Conservation (phyloP, 1,284 basidiomycete species). For the Agaricales sp. region DNA sequence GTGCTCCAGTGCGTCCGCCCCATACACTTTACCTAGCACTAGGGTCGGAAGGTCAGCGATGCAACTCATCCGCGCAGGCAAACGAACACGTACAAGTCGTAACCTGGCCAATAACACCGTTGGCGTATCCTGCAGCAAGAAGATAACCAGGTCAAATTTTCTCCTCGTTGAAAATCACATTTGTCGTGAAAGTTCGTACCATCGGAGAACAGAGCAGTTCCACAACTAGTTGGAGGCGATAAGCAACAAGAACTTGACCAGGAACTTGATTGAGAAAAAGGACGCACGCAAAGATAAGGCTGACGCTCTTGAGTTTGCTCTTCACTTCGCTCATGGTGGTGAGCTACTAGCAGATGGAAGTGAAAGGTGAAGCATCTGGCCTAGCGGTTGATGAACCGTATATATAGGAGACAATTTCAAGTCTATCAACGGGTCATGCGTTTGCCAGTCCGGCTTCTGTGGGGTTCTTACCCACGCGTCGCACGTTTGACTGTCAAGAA, state of each 20-base stretch:
- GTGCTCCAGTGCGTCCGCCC: slow-evolving; percentile 31
- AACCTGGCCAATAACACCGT: slow-evolving; percentile 71
- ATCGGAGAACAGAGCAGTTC: slow-evolving; percentile 82
- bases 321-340: neutral
- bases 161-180: slow-evolving; percentile 1
- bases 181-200: slow-evolving; percentile 32
- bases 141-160: no score
- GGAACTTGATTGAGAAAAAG: neutral
- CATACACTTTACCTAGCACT: slow-evolving; percentile 64
- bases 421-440: neutral
- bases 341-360: neutral
- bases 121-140: slow-evolving; percentile 62
- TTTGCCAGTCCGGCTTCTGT: neutral
- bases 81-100: slow-evolving; percentile 17
- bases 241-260: no score
- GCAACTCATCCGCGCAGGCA: neutral
- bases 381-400: neutral
- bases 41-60: slow-evolving; percentile 6
- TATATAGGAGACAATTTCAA: neutral
- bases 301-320: slow-evolving; percentile 35
- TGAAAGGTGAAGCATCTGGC: neutral
- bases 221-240: slow-evolving; percentile 55
- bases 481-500: neutral
- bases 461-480: neutral
- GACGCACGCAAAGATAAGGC: slow-evolving; percentile 71